phyloP scores from a whole-genome alignment of 805 yeast species.

The Candida xiaguanensis region DNA sequence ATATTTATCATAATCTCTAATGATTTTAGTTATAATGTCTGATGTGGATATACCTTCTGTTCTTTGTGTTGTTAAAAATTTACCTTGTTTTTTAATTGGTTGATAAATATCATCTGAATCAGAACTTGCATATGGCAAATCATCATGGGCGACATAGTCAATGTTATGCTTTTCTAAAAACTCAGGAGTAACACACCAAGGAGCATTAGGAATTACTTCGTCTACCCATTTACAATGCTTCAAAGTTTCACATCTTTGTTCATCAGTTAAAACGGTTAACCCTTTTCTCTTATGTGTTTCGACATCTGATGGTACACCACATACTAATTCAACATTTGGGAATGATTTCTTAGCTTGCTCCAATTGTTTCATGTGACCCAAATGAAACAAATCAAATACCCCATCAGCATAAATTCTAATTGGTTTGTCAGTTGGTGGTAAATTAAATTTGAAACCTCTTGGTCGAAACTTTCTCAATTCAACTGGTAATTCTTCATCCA shows the following conservation, averaged over 20 bases:
- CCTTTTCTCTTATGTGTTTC: conserved; percentile 94
- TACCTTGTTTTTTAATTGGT: conserved; percentile 87
- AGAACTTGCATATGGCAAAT: conserved; percentile 87
- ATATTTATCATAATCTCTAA: conserved; percentile 94
- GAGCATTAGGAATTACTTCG: conserved; percentile 91
- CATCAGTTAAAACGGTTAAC: conserved; percentile 82
- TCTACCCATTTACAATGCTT: conserved; percentile 97
- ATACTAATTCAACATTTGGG: conserved; percentile 77
- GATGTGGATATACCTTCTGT: conserved; percentile 96
- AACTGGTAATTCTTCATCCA: conserved; percentile 63
- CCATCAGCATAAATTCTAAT: conserved; percentile 97
- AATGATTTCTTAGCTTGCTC: conserved; percentile 95
- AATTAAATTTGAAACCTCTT: conserved; percentile 67
- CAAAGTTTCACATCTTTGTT: conserved; percentile 87
- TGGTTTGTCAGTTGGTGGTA: conserved; percentile 83
- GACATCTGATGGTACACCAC: conserved; percentile 87
- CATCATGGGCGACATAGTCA: conserved; percentile 98
- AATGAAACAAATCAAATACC: conserved; percentile 91
- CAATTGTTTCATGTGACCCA: conserved; percentile 96
- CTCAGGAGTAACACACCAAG: conserved; percentile 89
- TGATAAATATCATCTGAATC: conserved; percentile 88
- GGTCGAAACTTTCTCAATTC: conserved; percentile 78
- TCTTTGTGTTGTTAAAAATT: conserved; percentile 90
- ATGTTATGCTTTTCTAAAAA: conserved; percentile 76
- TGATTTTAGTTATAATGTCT: conserved; percentile 91